Percentiles rank a stretch among this genome's conserved stretches.
Evolutionary conservation across 352 stramenopile species (phyloP).

Genomic region (Blastocystis hominis): DNA sequence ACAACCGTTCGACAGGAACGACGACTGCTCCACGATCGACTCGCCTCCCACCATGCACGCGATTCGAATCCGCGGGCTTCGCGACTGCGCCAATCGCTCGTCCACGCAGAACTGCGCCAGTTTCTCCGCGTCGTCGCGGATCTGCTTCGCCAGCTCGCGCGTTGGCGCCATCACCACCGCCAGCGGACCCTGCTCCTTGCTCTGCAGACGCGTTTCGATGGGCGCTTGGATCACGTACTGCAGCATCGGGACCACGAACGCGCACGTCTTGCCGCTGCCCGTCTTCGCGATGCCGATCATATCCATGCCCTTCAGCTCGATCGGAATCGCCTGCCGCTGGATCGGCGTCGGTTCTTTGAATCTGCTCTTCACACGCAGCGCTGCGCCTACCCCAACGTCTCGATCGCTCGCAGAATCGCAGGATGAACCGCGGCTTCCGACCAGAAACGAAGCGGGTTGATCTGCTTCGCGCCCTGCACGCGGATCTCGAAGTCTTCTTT

Average conservation of each 20-base stretch:
- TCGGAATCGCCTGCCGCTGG: slow-evolving; percentile 90
- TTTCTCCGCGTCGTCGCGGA: slow-evolving; percentile 83
- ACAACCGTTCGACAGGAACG: slow-evolving; percentile 67
- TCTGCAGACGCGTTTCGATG: slow-evolving; percentile 69
- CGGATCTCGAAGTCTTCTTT: slow-evolving; percentile 97
- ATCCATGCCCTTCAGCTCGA: slow-evolving; percentile 86
- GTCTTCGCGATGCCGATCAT: slow-evolving; percentile 98
- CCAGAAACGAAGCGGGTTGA: slow-evolving; percentile 85
- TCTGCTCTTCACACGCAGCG: slow-evolving; percentile 26
- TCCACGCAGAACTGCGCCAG: slow-evolving; percentile 71
- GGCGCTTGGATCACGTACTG: slow-evolving; percentile 81
- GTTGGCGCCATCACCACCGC: slow-evolving; percentile 95
- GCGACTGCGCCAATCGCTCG: slow-evolving; percentile 63
- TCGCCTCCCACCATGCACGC: slow-evolving; percentile 56
- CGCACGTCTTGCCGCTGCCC: slow-evolving; percentile 92
- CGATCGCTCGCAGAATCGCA: slow-evolving; percentile 76
- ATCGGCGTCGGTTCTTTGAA: slow-evolving; percentile 93
- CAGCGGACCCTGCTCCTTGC: slow-evolving; percentile 82
- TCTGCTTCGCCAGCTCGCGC: slow-evolving; percentile 91
- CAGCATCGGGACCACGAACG: slow-evolving; percentile 92
- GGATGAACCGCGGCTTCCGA: slow-evolving; percentile 67
- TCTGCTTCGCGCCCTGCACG: slow-evolving; percentile 73
- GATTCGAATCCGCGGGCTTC: slow-evolving; percentile 49
- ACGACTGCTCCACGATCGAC: slow-evolving; percentile 7
- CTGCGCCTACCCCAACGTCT: slow-evolving; percentile 68